Evolutionary conservation across 352 stramenopile genomes (phyloP), one percentile per base, ranked within the genome.

Genomic region (Globisporangium paroecandrum): DNA sequence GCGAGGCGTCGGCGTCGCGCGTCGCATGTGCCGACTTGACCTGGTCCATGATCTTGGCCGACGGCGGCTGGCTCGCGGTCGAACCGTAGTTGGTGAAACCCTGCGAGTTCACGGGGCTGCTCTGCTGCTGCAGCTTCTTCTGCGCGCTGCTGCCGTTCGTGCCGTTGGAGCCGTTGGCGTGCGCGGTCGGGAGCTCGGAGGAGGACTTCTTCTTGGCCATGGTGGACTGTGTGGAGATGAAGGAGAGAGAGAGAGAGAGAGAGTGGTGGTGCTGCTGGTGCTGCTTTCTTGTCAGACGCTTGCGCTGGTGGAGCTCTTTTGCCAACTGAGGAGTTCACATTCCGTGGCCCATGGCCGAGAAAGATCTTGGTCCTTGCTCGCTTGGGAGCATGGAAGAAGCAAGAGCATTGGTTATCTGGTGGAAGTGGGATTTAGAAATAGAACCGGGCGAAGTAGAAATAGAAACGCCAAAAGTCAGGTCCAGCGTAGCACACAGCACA

Each of bases 1-100:
- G 77, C 53, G 82, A 90, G 32, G 85, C 68, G 49, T 82, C 78
- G 64, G 61, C 76, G 64, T 92, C 81, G 27, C 77, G 72, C 6
- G 69, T 76, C 4, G 68, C 70, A 70, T 79, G 87, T 6, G 84
- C 79, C 36, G 76, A 76, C 49, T 87, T 82, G 64, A 92, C 81
- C 47, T 88, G 73, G 49, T 81, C 69, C 70, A 79, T 81, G 61
- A 87, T 68, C 47, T 79, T 72, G 70, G 53, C 71, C 67, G 78
- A 75, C 25, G 22, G 22, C 13, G 53, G 53, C 25, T 15, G 24
- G 53, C 25, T 61, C 15, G 65, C 25, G 20, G 62, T 70, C 8
- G 66, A 76, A 60, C 81, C 83, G 66, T 91, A 91, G 76, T 82
- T 81, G 32, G 65, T 64, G 25, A 77, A 72, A 10, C 64, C 62